Evolutionary conservation across 2,329 filamentous ascomycete genomes (phyloP).

Genomic region (Colletotrichum tabaci): DNA sequence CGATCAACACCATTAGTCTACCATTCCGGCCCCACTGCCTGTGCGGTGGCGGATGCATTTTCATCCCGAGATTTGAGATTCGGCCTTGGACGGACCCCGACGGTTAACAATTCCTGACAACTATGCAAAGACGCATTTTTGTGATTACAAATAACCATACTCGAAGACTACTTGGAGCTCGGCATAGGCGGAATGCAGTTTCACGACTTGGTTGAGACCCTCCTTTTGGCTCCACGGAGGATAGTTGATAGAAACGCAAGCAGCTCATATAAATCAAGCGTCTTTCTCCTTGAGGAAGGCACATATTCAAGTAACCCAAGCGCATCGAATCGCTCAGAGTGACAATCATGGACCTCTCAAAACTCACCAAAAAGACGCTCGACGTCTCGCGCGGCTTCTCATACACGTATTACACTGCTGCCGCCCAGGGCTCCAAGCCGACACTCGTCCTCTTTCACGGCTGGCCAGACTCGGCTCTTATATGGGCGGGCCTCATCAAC

Average conservation of each 20-base stretch:
- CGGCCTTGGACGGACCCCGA: too few relatives aligned
- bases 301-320: neutral
- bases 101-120: too few relatives aligned
- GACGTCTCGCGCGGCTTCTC: slow-evolving; percentile 50
- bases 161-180: too few relatives aligned
- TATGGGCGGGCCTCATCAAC: slow-evolving; percentile 60
- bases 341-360: slow-evolving; percentile 42
- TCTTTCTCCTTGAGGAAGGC: neutral
- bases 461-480: slow-evolving; percentile 62
- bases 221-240: too few relatives aligned
- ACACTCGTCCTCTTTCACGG: slow-evolving; percentile 63
- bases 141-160: too few relatives aligned
- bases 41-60: too few relatives aligned
- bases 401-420: slow-evolving; percentile 58
- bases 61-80: too few relatives aligned
- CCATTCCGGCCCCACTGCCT: too few relatives aligned
- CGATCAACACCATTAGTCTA: too few relatives aligned
- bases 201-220: neutral
- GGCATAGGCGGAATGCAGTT: too few relatives aligned
- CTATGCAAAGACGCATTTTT: too few relatives aligned
- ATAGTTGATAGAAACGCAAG: neutral
- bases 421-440: slow-evolving; percentile 47
- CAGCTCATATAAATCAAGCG: neutral
- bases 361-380: slow-evolving; percentile 49
- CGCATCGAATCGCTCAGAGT: neutral